Evolutionary conservation across 257 asterid genomes (phyloP), one percentile per base, ranked within the genome.

Genomic region (Capsicum pubescens): DNA sequence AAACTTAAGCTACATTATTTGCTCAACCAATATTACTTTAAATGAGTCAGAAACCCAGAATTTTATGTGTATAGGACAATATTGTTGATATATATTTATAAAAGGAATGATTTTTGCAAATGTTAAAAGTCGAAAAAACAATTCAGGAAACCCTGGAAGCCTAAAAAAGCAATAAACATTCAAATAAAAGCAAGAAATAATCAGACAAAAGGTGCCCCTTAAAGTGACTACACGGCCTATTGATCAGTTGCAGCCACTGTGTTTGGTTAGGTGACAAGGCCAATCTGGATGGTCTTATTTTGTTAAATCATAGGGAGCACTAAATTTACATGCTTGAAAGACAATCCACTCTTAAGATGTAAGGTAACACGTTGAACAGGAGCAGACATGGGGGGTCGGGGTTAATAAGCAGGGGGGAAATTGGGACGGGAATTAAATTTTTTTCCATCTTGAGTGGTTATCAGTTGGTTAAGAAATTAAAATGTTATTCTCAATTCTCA

Each of bases 251-350:
- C 35, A 70, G 79, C 16, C 17, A 44, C 32, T 16, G 36, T 3
- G 2, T 70, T 70, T 17, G 56, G 26, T 71, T 44, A 71, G 79
- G 36, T 44, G 14, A 44, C 44, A 42, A 2, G 39, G 39, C 15
- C 39, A 63, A 63, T 39, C 39, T 19, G 15, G 39, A 63, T 19
- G 14, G 68, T 9, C 36, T 61, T 61, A 16, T 36, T 69, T 70
- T 70, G 55, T 42, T 70, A 70, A 70, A 70, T 70, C 79, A 44
- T 44, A 70, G 79, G 57, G 44, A 42, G n/a, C 35, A 16, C 32
- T 8, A 15, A 69, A 39, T 69, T 44, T 44, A 17, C 79, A 71
- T n/a, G 79, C 79, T 71, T 46, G 79, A 16, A 71, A 71, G 57
- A 42, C 56, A 15, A 36, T 71, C 77, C 16, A 44, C 57, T 10